A percentile compares a stretch with the other conserved stretches of the same genome.
These are phyloP conservation scores for Diversispora epigaea DNA, from an alignment of 192 early-diverging fungal species.

Conservation along the genomic window DNA sequence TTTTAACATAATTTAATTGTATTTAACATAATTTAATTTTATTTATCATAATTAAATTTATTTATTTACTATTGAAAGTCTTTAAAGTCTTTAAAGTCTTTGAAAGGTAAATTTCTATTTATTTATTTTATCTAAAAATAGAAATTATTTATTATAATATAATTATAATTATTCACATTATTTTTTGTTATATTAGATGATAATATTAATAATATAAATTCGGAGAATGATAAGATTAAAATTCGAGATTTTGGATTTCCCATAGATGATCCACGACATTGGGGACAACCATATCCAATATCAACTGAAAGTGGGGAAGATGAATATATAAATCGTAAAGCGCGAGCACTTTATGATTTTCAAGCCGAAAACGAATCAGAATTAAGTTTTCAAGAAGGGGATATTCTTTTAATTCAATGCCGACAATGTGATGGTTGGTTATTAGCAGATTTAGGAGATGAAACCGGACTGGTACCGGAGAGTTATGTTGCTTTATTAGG, in stretches of 20 bases:
- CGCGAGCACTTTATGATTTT: constrained; percentile 75
- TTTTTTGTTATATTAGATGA: not conserved
- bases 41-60: no score
- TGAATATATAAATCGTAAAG: constrained; percentile 49
- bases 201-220: not conserved
- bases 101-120: no score
- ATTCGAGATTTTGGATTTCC: constrained; percentile 29
- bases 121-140: no score
- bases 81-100: no score
- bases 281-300: constrained; percentile 16
- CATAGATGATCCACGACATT: constrained; percentile 22
- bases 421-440: constrained; percentile 78
- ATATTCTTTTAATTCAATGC: constrained; percentile 65
- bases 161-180: no score
- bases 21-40: no score
- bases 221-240: constrained; percentile 12
- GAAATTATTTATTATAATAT: no score
- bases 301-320: constrained; percentile 32
- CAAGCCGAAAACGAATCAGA: constrained; percentile 68
- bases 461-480: constrained; percentile 74
- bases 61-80: no score
- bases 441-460: constrained; percentile 60
- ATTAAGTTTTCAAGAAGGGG: constrained; percentile 62
- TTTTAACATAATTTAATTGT: no score
- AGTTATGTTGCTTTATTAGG: constrained; percentile 56